Evolutionary conservation across 2,329 filamentous ascomycete species (phyloP).

Genomic region (Bipolaris sorokiniana): DNA sequence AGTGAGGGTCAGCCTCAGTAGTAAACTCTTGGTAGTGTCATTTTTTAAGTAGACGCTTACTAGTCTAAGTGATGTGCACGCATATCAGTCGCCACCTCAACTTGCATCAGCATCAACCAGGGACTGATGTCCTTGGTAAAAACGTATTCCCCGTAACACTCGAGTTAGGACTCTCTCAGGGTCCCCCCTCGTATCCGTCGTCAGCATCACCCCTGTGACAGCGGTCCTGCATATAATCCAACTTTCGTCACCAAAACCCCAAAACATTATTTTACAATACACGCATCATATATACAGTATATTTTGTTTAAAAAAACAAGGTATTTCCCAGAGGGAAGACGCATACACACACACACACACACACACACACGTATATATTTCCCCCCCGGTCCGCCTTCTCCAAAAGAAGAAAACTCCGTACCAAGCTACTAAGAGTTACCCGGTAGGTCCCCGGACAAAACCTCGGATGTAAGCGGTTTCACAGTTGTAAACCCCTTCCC

Average conservation of each 20-base stretch:
- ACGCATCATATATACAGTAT: too few relatives aligned
- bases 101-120: background rate
- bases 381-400: background rate
- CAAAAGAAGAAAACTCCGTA: background rate
- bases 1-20: background rate
- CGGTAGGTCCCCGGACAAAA: too few relatives aligned
- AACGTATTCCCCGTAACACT: background rate
- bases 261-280: too few relatives aligned
- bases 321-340: background rate
- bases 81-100: background rate
- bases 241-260: too few relatives aligned
- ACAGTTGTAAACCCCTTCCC: too few relatives aligned
- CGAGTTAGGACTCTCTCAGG: background rate
- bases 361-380: background rate
- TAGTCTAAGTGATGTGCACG: background rate
- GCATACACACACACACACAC: background rate
- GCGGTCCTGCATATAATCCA: too few relatives aligned
- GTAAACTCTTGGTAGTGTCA: background rate
- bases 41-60: too few relatives aligned
- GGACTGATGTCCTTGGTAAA: background rate
- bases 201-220: background rate
- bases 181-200: background rate
- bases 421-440: background rate
- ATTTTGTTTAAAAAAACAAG: too few relatives aligned
- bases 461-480: too few relatives aligned